phyloP scores from a whole-genome alignment of 2,329 filamentous ascomycete genomes.

The Alternaria arbusti region DNA sequence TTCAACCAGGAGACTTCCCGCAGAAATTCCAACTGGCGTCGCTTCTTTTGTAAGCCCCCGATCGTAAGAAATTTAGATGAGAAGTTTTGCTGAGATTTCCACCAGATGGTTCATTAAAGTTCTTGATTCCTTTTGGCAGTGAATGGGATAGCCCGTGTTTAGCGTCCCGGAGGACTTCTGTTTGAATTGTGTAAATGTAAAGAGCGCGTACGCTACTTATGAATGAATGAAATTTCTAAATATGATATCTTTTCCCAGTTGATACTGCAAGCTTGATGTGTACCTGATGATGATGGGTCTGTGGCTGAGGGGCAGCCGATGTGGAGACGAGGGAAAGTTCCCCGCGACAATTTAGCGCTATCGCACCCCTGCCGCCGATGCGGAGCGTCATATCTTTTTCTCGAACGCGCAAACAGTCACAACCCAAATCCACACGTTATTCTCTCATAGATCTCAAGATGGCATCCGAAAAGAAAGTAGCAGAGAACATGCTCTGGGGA shows the following conservation, averaged over 20 bases:
- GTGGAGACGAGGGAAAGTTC: slow-evolving; percentile 2
- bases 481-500: slow-evolving; percentile 50
- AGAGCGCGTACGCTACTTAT: not conserved
- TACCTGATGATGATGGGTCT: not conserved
- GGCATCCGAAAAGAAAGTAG: slow-evolving; percentile 45
- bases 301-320: not conserved
- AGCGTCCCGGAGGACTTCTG: not conserved
- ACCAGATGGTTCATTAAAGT: not conserved
- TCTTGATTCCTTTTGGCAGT: not conserved
- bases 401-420: slow-evolving; percentile 32
- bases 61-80: not conserved
- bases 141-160: not conserved
- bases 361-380: slow-evolving; percentile 31
- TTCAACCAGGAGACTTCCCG: not conserved
- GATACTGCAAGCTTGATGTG: not conserved
- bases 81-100: not conserved
- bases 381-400: slow-evolving; percentile 34
- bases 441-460: slow-evolving; percentile 21
- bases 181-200: not conserved
- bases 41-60: not conserved
- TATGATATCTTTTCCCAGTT: no score
- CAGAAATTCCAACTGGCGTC: not conserved
- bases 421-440: slow-evolving; percentile 2
- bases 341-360: slow-evolving; percentile 8
- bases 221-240: not conserved